phyloP scores from a whole-genome alignment of 2,329 filamentous ascomycete species.

The Orbilia javanica region DNA sequence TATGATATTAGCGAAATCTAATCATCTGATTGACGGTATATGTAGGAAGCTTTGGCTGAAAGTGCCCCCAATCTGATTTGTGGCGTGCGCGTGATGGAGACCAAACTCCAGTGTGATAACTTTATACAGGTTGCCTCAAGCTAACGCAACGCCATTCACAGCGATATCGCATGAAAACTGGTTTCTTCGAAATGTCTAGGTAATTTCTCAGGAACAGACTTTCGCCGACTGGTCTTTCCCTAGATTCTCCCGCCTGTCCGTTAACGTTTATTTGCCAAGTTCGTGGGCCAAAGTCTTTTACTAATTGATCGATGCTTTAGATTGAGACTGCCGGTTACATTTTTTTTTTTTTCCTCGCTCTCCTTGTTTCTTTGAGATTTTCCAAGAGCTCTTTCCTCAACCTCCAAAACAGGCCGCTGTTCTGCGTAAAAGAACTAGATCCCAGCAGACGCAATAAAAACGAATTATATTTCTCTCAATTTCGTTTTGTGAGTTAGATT shows the following conservation, averaged over 20 bases:
- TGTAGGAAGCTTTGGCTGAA: slow-evolving; percentile 3
- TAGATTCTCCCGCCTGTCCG: slow-evolving; percentile 37
- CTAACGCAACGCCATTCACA: not conserved
- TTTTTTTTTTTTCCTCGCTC: slow-evolving; percentile 42
- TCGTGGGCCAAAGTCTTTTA: slow-evolving; percentile 22
- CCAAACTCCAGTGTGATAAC: slow-evolving; percentile 42
- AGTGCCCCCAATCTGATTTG: not conserved
- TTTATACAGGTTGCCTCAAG: slow-evolving; percentile 41
- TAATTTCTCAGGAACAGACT: slow-evolving; percentile 25
- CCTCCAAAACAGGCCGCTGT: slow-evolving; percentile 52
- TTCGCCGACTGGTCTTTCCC: slow-evolving; percentile 41
- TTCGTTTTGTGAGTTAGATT: slow-evolving; percentile 32
- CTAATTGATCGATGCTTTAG: slow-evolving; percentile 26
- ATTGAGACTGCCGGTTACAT: slow-evolving; percentile 18
- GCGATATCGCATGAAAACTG: slow-evolving; percentile 42
- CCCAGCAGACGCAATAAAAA: slow-evolving; percentile 43
- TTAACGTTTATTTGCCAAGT: slow-evolving; percentile 35
- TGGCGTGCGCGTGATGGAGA: slow-evolving; percentile 46
- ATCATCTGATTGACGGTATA: slow-evolving; percentile 34
- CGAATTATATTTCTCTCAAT: slow-evolving; percentile 57
- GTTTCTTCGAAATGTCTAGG: slow-evolving; percentile 17
- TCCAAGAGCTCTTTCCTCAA: slow-evolving; percentile 49
- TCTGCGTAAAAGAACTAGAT: slow-evolving; percentile 34
- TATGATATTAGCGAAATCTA: slow-evolving; percentile 30
- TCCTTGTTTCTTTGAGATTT: slow-evolving; percentile 22